Evolutionary conservation across 2,329 filamentous ascomycete genomes (phyloP).

Genomic region (Paradendryphiella salina): DNA sequence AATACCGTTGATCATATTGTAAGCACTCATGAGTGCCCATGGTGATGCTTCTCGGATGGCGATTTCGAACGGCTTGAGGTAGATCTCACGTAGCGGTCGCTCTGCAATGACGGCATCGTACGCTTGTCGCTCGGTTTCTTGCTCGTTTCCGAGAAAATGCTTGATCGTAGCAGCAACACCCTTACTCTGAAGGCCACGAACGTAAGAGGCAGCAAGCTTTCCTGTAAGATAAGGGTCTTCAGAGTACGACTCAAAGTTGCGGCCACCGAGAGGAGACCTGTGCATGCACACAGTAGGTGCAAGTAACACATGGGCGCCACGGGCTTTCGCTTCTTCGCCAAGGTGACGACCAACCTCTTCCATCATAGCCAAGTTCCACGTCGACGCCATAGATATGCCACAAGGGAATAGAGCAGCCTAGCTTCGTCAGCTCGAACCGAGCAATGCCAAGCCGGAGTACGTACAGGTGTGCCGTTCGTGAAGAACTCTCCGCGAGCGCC

Average conservation of each 20-base stretch:
- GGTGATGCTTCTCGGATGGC: conserved; percentile 68
- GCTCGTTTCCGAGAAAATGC: conserved; percentile 75
- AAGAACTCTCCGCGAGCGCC: conserved; percentile 71
- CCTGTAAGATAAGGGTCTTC: conserved; percentile 80
- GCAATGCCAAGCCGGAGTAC: conserved; percentile 24
- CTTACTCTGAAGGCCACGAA: conserved; percentile 72
- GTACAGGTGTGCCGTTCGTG: conserved; percentile 53
- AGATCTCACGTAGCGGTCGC: conserved; percentile 68
- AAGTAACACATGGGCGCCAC: conserved; percentile 72
- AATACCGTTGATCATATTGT: conserved; percentile 67
- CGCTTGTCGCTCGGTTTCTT: conserved; percentile 68
- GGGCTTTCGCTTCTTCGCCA: conserved; percentile 71
- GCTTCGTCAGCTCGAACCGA: conserved; percentile 21
- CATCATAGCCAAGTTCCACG: conserved; percentile 74
- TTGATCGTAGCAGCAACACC: conserved; percentile 79
- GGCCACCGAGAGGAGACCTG: conserved; percentile 77
- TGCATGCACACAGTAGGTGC: conserved; percentile 82
- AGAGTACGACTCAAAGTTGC: conserved; percentile 85
- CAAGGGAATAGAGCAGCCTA: conserved; percentile 78
- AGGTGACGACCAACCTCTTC: conserved; percentile 71
- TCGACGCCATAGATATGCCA: conserved; percentile 75
- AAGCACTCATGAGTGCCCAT: conserved; percentile 71
- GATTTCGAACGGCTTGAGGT: conserved; percentile 75
- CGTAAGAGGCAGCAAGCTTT: conserved; percentile 71
- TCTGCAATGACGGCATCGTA: conserved; percentile 68